Evolutionary conservation across 371 early-diverging fungal genomes (phyloP), one percentile per base, ranked within the genome.

Genomic region (Lichtheimia corymbifera): DNA sequence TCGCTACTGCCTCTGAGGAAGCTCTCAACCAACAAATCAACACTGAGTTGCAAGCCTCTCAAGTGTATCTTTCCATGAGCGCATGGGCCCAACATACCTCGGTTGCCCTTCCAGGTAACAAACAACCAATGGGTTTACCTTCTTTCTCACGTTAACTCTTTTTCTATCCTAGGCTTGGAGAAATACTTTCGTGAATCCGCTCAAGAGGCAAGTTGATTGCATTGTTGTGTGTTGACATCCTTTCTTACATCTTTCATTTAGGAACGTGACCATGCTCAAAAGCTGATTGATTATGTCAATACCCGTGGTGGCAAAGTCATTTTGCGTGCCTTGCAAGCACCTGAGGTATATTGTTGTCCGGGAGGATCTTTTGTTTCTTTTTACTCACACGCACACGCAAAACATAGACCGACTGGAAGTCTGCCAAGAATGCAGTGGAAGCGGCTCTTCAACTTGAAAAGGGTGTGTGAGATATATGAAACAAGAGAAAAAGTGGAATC

Each of bases 401-500:
- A 41, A 14, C 2, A 55, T 18, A 78, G 77, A 67, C 70, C 53
- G 86, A 87, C 35, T 87, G 86, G 85, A 80, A 80, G 52, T 83
- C 84, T 41, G 89, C 89, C 53, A 78, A 80, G 62, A 82, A 86
- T 51, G 85, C 87, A 42, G 67, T 88, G 51, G 87, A 88, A 71
- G 75, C 82, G 20, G 85, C 85, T 25, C 75, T 88, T 42, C 87
- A 88, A 65, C 72, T 88, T 40, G 89, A 88, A 69, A 86, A 86
- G 60, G 82, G 85, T 82, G 17, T 45, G 45, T 44, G 6, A 18
- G 0, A 2, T 27, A 27, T 45, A 28, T 40, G 15, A 47, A 22
- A 22, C 47, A 18, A 45, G 18, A 45, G 45, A 45, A 11, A 62
- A 25, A 24, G 15, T 49, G 12, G n/a, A n/a, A 4, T 47, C 24